These are phyloP conservation scores for Talaromyces trachyspermus DNA, from an alignment of 495 filamentous ascomycete genomes.

Conservation along the genomic window DNA sequence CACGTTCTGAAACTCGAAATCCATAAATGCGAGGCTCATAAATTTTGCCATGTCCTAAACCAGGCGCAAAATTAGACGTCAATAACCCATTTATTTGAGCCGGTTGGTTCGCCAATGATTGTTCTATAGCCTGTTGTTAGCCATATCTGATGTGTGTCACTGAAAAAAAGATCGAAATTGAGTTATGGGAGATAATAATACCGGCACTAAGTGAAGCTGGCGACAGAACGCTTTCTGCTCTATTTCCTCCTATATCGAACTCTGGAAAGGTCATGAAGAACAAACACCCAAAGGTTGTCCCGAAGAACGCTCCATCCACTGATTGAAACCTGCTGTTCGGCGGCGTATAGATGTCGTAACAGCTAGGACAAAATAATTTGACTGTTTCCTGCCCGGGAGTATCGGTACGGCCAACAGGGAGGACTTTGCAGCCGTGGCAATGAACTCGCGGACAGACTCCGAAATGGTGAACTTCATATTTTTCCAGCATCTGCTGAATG, in stretches of 20 bases:
- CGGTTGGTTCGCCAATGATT: conserved; percentile 42
- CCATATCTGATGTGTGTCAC: conserved; percentile 17
- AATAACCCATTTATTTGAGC: conserved; percentile 74
- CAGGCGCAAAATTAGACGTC: conserved; percentile 75
- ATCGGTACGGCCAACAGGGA: conserved; percentile 88
- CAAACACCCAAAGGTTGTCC: conserved; percentile 86
- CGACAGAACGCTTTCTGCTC: conserved; percentile 22
- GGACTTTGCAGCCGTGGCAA: conserved; percentile 78
- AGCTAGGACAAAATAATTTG: conserved; percentile 95
- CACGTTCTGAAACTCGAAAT: conserved; percentile 83
- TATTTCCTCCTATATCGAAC: conserved; percentile 57
- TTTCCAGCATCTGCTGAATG: conserved; percentile 98
- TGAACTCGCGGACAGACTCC: conserved; percentile 85
- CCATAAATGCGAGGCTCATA: conserved; percentile 97
- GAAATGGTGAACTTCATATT: conserved; percentile 94
- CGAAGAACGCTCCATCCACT: conserved; percentile 98
- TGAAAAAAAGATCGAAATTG: conserved; percentile 31
- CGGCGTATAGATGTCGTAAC: conserved; percentile 93
- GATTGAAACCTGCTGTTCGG: conserved; percentile 96
- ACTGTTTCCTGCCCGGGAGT: conserved; percentile 95
- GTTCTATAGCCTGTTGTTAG: conserved; percentile 2
- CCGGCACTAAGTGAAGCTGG: conserved; percentile 30
- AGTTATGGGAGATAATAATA: conserved; percentile 23
- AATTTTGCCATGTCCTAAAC: conserved; percentile 72
- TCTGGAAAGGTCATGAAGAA: conserved; percentile 99